Percentiles rank a stretch among this genome's conserved stretches.
Conservation (phyloP, 140 eudicot genomes). For the Erigeron philadelphicus region DNA sequence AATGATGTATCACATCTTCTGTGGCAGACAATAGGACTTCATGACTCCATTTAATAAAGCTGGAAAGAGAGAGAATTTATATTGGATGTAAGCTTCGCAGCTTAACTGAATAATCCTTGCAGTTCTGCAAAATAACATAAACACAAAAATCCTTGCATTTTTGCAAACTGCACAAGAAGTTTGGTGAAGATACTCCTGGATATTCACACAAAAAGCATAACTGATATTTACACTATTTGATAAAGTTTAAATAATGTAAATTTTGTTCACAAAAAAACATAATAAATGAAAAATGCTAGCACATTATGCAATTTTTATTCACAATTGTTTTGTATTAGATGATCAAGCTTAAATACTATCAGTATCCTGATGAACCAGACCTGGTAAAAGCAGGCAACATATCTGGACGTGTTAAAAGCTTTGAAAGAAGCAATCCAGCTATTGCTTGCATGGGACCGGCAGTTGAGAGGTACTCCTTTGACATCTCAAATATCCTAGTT, state of each 20-base stretch:
- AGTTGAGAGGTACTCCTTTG: slow-evolving; percentile 76
- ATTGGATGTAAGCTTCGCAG: slow-evolving; percentile 13
- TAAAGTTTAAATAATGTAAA: too few species aligned
- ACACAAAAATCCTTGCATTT: slow-evolving; percentile 7
- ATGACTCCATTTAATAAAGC: slow-evolving; percentile 85
- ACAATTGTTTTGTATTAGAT: not conserved
- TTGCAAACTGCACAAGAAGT: not conserved
- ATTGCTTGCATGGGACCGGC: slow-evolving; percentile 97
- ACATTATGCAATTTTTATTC: not conserved
- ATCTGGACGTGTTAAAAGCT: slow-evolving; percentile 92
- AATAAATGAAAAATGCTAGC: slow-evolving; percentile 7
- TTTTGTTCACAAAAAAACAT: not conserved
- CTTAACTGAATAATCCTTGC: slow-evolving; percentile 1
- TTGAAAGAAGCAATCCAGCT: slow-evolving; percentile 88
- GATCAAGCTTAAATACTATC: not conserved
- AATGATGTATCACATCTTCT: slow-evolving; percentile 59
- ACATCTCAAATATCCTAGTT: slow-evolving; percentile 55
- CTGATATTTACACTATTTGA: not conserved
- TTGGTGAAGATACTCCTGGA: not conserved
- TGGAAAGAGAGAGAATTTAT: slow-evolving; percentile 33
- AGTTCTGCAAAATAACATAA: not conserved
- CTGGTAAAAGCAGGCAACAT: slow-evolving; percentile 83
- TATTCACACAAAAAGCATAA: not conserved
- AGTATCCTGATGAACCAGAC: slow-evolving; percentile 27
- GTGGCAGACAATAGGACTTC: slow-evolving; percentile 60